A percentile compares a stretch with the other conserved stretches of the same genome.
These are phyloP conservation scores for Syzygium malaccense DNA, from an alignment of 441 rosid species.

Conservation along the genomic window DNA sequence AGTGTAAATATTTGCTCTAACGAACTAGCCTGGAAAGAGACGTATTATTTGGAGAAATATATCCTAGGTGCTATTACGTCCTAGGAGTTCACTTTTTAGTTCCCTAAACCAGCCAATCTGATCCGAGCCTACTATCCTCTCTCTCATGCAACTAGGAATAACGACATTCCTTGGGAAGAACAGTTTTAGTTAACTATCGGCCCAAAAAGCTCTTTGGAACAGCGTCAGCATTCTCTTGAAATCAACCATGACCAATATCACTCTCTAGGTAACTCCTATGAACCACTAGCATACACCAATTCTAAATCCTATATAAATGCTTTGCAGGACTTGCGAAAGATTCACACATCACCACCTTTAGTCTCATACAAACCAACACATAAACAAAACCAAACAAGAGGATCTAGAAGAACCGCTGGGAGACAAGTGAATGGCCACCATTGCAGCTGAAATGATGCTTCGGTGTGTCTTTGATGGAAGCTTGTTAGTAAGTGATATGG, in stretches of 20 bases:
- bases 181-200: too few relatives aligned
- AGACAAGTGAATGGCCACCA: background rate
- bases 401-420: background rate
- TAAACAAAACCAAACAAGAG: background rate
- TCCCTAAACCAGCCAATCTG: too few relatives aligned
- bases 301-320: too few relatives aligned
- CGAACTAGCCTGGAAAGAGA: too few relatives aligned
- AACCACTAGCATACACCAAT: too few relatives aligned
- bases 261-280: background rate
- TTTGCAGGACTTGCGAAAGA: too few relatives aligned
- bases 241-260: background rate
- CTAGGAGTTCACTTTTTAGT: too few relatives aligned
- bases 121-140: too few relatives aligned
- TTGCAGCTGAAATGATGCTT: background rate
- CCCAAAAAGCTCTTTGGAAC: too few relatives aligned
- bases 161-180: background rate
- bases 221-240: too few relatives aligned
- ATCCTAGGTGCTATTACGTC: too few relatives aligned
- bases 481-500: background rate
- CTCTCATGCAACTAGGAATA: background rate
- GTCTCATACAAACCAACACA: background rate
- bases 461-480: background rate
- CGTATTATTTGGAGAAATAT: background rate
- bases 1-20: too few relatives aligned
- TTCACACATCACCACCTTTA: background rate